phyloP scores from a whole-genome alignment of 192 early-diverging fungal genomes.

The Thoreauomyces humboldtii region DNA sequence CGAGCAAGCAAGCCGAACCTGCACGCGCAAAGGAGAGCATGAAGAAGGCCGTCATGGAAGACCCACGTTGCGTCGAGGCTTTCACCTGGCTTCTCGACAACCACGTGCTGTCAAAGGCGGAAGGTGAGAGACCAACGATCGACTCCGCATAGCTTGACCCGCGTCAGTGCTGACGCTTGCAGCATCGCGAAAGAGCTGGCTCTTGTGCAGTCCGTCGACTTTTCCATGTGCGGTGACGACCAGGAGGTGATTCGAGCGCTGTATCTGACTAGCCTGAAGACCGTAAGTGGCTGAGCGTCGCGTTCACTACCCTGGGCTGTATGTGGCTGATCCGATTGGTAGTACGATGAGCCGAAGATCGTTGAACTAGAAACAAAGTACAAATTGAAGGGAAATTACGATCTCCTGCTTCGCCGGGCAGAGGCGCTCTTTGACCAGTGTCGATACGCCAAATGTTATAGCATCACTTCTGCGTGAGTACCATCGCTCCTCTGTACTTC shows the following conservation, averaged over 20 bases:
- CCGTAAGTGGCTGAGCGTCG: not conserved
- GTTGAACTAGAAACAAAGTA: slow-evolving; percentile 16
- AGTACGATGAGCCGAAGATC: slow-evolving; percentile 18
- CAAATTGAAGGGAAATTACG: slow-evolving; percentile 17
- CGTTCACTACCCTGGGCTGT: not conserved
- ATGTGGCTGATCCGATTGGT: not conserved
- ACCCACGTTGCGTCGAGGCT: slow-evolving; percentile 68
- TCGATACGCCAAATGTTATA: slow-evolving; percentile 12
- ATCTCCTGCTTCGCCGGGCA: slow-evolving; percentile 16
- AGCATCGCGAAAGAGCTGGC: not conserved
- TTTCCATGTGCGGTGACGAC: slow-evolving; percentile 4
- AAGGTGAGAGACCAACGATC: slow-evolving; percentile 46
- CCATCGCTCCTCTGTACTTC: slow-evolving; percentile 51
- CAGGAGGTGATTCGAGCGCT: not conserved
- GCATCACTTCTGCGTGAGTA: slow-evolving; percentile 60
- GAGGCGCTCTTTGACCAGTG: slow-evolving; percentile 21
- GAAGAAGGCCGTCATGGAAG: slow-evolving; percentile 58
- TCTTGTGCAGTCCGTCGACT: slow-evolving; percentile 4
- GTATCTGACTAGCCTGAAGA: not conserved
- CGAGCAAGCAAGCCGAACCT: slow-evolving; percentile 45
- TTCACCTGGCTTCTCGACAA: slow-evolving; percentile 53
- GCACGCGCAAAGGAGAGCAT: slow-evolving; percentile 57
- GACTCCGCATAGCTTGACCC: not conserved
- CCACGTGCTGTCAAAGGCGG: slow-evolving; percentile 58
- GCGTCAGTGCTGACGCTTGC: too few species aligned